Percentiles rank a stretch among this genome's conserved stretches.
phyloP scores from a whole-genome alignment of 2,329 filamentous ascomycete species.

The Cadophora luteo-olivacea region DNA sequence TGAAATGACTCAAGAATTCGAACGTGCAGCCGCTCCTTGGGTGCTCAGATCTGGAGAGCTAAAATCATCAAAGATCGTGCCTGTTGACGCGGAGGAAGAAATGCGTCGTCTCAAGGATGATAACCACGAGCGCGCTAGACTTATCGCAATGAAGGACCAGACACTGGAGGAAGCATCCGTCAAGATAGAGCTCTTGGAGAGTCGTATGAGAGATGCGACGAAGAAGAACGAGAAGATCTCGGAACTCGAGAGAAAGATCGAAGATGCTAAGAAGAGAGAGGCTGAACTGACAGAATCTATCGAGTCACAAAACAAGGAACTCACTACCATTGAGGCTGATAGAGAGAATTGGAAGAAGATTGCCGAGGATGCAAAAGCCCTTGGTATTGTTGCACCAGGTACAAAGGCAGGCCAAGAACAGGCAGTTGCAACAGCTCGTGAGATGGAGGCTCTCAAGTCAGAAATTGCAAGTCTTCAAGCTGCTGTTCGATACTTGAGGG shows the following conservation, averaged over 20 bases:
- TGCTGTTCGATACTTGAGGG: constrained; percentile 70
- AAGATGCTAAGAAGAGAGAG: constrained; percentile 57
- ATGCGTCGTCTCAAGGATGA: constrained; percentile 81
- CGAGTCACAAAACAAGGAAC: constrained; percentile 70
- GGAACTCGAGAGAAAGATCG: constrained; percentile 67
- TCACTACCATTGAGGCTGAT: constrained; percentile 68
- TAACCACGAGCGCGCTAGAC: constrained; percentile 76
- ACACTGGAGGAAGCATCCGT: constrained; percentile 86
- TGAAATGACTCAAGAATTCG: constrained; percentile 79
- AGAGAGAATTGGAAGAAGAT: constrained; percentile 75
- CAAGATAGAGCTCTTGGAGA: constrained; percentile 91
- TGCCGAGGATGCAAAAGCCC: constrained; percentile 66
- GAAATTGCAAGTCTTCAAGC: constrained; percentile 71
- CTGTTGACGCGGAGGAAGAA: constrained; percentile 85
- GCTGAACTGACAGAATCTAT: constrained; percentile 66
- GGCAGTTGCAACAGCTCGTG: constrained; percentile 72
- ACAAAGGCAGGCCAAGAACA: constrained; percentile 68
- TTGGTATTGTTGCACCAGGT: constrained; percentile 53
- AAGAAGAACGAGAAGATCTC: constrained; percentile 75
- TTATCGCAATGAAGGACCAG: constrained; percentile 77
- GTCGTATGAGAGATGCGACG: constrained; percentile 82
- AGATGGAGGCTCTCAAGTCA: constrained; percentile 74
- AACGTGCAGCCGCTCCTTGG: constrained; percentile 80
- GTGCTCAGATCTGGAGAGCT: constrained; percentile 80
- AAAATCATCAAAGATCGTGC: constrained; percentile 79